Percentiles rank a stretch among this genome's conserved stretches.
These are phyloP conservation scores for Pleurotus djamor DNA, from an alignment of 768 basidiomycete genomes.

Conservation along the genomic window DNA sequence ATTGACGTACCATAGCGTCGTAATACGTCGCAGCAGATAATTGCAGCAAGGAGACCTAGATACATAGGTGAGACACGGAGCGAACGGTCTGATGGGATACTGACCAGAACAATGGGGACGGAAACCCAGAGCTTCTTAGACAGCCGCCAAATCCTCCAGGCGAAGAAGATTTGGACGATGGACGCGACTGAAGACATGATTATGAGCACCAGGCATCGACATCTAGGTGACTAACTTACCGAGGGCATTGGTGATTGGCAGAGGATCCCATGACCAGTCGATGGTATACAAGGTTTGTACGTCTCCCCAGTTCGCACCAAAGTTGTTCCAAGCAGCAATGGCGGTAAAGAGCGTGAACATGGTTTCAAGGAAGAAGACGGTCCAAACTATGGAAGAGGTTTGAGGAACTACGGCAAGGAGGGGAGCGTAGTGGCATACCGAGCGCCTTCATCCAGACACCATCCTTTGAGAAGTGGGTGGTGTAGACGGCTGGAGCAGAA, in stretches of 20 bases:
- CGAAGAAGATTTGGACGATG: slow-evolving; percentile 13
- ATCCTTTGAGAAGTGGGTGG: slow-evolving; percentile 12
- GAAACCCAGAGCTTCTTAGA: slow-evolving; percentile 7
- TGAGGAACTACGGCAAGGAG: neutral
- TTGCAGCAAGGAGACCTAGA: slow-evolving; percentile 1
- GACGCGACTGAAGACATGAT: slow-evolving; percentile 10
- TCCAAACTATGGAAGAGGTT: slow-evolving; percentile 12
- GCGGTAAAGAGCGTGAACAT: slow-evolving; percentile 13
- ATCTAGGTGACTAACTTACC: neutral
- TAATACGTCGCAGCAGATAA: neutral
- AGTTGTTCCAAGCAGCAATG: slow-evolving; percentile 14
- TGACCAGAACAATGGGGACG: slow-evolving; percentile 5
- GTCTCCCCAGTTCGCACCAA: slow-evolving; percentile 17
- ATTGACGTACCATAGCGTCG: neutral
- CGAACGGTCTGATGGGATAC: neutral
- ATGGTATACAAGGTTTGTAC: slow-evolving; percentile 8
- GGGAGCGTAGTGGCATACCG: slow-evolving; percentile 1
- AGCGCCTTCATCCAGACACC: slow-evolving; percentile 9
- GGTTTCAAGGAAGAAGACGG: slow-evolving; percentile 14
- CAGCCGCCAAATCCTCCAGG: slow-evolving; percentile 10
- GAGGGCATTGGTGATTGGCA: slow-evolving; percentile 4
- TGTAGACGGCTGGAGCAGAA: slow-evolving; percentile 14
- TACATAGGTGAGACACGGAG: neutral
- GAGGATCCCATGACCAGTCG: slow-evolving; percentile 13
- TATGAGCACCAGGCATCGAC: neutral